phyloP scores from a whole-genome alignment of 441 rosid genomes.

The Gossypium gossypioides region DNA sequence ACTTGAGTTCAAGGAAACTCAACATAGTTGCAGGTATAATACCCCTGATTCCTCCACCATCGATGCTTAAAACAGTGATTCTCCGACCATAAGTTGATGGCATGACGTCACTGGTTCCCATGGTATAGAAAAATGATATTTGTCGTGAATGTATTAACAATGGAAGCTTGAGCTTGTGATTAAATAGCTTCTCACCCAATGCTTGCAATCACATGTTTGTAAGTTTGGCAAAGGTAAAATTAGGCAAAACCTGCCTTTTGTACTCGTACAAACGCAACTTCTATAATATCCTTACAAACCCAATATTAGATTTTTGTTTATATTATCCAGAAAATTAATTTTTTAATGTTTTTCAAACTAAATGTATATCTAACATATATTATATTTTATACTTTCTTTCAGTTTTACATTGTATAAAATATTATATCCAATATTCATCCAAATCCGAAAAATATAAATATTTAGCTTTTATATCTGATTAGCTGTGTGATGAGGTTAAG shows the following conservation, averaged over 20 bases:
- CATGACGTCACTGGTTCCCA: not conserved
- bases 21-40: conserved; percentile 24
- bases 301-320: not conserved
- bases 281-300: not conserved
- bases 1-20: conserved; percentile 25
- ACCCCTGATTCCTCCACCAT: conserved; percentile 33
- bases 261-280: conserved; percentile 6
- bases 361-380: not conserved
- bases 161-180: not conserved
- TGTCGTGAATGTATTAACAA: not conserved
- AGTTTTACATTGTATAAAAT: too few relatives aligned
- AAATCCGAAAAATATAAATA: not conserved
- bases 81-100: conserved; percentile 15
- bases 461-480: not conserved
- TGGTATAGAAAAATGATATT: not conserved
- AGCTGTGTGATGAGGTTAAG: not conserved
- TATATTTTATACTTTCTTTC: not conserved
- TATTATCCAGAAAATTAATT: not conserved
- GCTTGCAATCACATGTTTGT: not conserved
- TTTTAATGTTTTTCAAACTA: too few relatives aligned
- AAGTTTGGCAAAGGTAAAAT: not conserved
- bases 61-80: conserved; percentile 30
- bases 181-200: not conserved
- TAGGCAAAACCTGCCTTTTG: conserved; percentile 1
- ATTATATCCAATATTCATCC: too few relatives aligned